Percentiles rank a stretch among this genome's conserved stretches.
These are phyloP conservation scores for Peterozyma xylosa DNA, from an alignment of 805 yeast species.

Conservation along the genomic window DNA sequence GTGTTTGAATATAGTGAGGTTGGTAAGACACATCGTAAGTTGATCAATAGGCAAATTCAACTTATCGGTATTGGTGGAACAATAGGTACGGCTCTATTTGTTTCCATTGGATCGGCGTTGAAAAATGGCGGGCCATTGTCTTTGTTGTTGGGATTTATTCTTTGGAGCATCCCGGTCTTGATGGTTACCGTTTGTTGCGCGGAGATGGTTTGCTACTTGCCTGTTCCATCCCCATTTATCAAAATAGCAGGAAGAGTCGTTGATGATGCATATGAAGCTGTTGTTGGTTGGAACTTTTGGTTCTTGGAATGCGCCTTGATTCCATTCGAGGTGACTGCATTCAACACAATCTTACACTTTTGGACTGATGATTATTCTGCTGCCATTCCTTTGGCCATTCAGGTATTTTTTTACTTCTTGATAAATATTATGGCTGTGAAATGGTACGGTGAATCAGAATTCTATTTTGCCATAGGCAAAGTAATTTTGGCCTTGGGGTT, in stretches of 20 bases:
- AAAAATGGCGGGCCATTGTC: slow-evolving; percentile 65
- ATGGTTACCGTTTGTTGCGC: slow-evolving; percentile 66
- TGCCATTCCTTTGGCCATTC: slow-evolving; percentile 57
- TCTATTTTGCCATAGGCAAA: slow-evolving; percentile 37
- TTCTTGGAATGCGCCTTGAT: slow-evolving; percentile 67
- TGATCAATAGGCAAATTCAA: slow-evolving; percentile 30
- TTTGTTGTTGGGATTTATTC: slow-evolving; percentile 52
- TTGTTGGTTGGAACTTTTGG: slow-evolving; percentile 79
- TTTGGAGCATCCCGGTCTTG: slow-evolving; percentile 70
- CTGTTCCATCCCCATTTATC: slow-evolving; percentile 72
- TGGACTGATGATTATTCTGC: slow-evolving; percentile 71
- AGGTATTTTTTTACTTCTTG: slow-evolving; percentile 49
- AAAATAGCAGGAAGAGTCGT: slow-evolving; percentile 68
- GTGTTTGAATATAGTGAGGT: too few species aligned
- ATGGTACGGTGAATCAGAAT: slow-evolving; percentile 48
- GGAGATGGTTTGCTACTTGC: slow-evolving; percentile 72
- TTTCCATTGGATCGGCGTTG: slow-evolving; percentile 60
- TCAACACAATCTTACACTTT: slow-evolving; percentile 58
- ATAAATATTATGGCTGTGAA: slow-evolving; percentile 65
- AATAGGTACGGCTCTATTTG: slow-evolving; percentile 75
- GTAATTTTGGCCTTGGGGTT: slow-evolving; percentile 34
- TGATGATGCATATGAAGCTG: slow-evolving; percentile 60
- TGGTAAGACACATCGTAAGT: slow-evolving; percentile 20
- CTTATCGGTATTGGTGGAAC: slow-evolving; percentile 77
- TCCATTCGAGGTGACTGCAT: slow-evolving; percentile 75